A percentile compares a stretch with the other conserved stretches of the same genome.
These are phyloP conservation scores for Astragalus membranaceus DNA, from an alignment of 306 rosid genomes.

Conservation along the genomic window DNA sequence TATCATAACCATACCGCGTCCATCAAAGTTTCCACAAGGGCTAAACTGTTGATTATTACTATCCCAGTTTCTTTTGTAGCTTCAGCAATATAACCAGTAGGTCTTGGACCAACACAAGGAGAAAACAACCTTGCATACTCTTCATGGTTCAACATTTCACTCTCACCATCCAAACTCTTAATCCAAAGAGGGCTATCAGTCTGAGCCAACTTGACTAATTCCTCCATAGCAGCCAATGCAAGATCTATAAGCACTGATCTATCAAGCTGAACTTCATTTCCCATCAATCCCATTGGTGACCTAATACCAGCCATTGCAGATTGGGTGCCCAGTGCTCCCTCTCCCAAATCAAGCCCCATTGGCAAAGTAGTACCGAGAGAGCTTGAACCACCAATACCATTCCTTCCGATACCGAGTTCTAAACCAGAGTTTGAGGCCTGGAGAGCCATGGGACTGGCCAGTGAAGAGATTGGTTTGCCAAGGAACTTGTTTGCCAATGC, in stretches of 20 bases:
- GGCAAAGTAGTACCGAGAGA: constrained; percentile 24
- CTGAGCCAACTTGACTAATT: constrained; percentile 70
- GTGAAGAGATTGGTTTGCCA: constrained; percentile 68
- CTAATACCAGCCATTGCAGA: constrained; percentile 36
- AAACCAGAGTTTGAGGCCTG: constrained; percentile 43
- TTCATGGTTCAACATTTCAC: constrained; percentile 56
- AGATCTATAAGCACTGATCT: constrained; percentile 57
- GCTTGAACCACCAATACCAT: constrained; percentile 44
- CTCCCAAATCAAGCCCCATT: constrained; percentile 73
- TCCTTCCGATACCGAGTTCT: constrained; percentile 79
- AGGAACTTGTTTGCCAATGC: constrained; percentile 65
- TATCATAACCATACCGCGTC: constrained; percentile 57
- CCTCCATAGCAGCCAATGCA: constrained; percentile 85
- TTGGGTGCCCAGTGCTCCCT: constrained; percentile 32
- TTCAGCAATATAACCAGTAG: constrained; percentile 49
- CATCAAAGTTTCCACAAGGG: constrained; percentile 80
- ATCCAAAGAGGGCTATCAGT: constrained; percentile 70
- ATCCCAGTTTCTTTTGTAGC: constrained; percentile 64
- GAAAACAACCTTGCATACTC: constrained; percentile 56
- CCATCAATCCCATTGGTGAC: constrained; percentile 39
- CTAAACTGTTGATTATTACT: constrained; percentile 59
- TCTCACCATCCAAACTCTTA: constrained; percentile 51
- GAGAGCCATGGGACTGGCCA: constrained; percentile 45
- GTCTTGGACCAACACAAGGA: constrained; percentile 55
- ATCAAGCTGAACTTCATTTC: constrained; percentile 44